phyloP scores from a whole-genome alignment of 2,329 filamentous ascomycete genomes.

The Xylaria sp. region DNA sequence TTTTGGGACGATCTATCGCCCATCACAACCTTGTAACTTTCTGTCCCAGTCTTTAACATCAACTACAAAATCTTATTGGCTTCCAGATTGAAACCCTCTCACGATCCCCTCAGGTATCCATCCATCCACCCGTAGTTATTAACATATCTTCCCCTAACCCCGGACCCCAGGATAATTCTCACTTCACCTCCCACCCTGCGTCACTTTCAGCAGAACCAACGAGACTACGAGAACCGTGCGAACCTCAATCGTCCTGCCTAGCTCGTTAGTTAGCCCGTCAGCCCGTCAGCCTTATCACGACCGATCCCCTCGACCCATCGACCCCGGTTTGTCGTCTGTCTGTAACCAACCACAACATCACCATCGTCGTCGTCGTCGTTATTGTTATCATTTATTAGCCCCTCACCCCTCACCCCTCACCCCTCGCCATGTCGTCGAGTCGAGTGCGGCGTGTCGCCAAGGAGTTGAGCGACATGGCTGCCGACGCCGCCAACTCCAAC shows the following conservation, averaged over 20 bases:
- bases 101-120: background rate
- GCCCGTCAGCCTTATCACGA: background rate
- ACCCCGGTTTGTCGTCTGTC: background rate
- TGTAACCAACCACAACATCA: too few species aligned
- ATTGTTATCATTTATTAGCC: background rate
- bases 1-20: background rate
- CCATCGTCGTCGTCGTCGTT: too few species aligned
- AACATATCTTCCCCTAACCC: background rate
- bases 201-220: background rate
- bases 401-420: too few species aligned
- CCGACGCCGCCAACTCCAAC: constrained; percentile 76
- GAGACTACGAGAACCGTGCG: constrained; percentile 1
- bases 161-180: background rate
- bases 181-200: background rate
- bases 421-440: constrained; percentile 60
- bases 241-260: background rate
- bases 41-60: background rate
- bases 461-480: constrained; percentile 79
- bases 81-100: background rate
- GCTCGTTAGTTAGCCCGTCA: background rate
- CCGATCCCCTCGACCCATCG: background rate
- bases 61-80: background rate
- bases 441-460: constrained; percentile 74
- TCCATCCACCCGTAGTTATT: background rate
- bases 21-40: background rate